Percentiles rank a stretch among this genome's conserved stretches.
phyloP scores from a whole-genome alignment of 768 basidiomycete genomes.

The Naematelia encephala region DNA sequence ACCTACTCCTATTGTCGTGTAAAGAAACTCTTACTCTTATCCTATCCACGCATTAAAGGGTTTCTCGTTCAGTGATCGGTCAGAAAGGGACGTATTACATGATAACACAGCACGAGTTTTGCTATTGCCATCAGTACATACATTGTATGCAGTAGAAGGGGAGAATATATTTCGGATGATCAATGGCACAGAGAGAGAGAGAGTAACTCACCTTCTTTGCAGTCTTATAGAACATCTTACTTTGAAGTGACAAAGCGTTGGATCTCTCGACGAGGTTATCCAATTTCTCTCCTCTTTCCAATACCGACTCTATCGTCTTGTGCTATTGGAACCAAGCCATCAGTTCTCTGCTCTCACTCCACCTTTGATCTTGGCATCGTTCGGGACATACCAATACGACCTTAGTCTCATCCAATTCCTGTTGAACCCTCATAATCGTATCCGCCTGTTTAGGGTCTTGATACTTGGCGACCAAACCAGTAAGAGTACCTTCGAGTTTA shows the following conservation, averaged over 20 bases:
- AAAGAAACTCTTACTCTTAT: neutral
- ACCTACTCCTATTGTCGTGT: neutral
- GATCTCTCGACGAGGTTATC: conserved; percentile 94
- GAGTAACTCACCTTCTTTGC: conserved; percentile 80
- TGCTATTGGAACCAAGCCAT: conserved; percentile 62
- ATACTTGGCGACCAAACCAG: conserved; percentile 79
- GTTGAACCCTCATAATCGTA: conserved; percentile 96
- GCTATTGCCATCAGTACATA: conserved; percentile 54
- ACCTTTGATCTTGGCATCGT: neutral
- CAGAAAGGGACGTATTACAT: conserved; percentile 36
- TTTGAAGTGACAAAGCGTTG: conserved; percentile 77
- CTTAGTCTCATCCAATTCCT: conserved; percentile 98
- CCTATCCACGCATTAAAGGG: neutral
- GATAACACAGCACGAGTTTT: conserved; percentile 92
- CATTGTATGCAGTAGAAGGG: neutral
- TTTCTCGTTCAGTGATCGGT: too few species aligned
- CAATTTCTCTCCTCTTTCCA: conserved; percentile 92
- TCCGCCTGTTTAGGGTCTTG: conserved; percentile 97
- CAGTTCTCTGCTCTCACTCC: neutral
- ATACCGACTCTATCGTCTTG: conserved; percentile 97
- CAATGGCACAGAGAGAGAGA: neutral
- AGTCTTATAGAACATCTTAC: conserved; percentile 99
- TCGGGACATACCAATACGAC: conserved; percentile 74
- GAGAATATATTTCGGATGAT: too few species aligned
- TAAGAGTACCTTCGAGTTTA: conserved; percentile 49